Evolutionary conservation across 306 rosid genomes (phyloP).

Genomic region (Spatholobus suberectus): DNA sequence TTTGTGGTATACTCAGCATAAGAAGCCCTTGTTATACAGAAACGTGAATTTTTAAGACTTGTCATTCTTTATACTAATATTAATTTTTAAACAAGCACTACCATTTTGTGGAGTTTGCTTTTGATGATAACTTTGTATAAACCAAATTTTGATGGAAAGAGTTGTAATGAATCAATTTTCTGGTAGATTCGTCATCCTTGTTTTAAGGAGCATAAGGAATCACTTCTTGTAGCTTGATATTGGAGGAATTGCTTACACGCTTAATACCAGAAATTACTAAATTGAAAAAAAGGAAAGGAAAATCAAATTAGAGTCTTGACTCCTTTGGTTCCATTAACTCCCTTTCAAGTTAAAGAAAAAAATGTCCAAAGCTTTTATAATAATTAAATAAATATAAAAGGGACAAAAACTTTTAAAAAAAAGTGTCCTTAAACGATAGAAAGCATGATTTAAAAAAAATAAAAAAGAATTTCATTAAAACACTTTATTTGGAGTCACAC

Average conservation of each 20-base stretch:
- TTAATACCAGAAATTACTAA: neutral
- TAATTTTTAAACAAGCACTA: slow-evolving; percentile 9
- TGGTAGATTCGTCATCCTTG: neutral
- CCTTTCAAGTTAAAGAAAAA: neutral
- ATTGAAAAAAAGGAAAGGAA: neutral
- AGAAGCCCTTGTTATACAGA: slow-evolving; percentile 26
- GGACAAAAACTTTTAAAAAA: too few relatives aligned
- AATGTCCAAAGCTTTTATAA: neutral
- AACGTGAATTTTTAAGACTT: slow-evolving; percentile 7
- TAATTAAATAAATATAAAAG: too few relatives aligned
- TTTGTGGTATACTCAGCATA: neutral
- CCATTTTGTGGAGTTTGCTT: neutral
- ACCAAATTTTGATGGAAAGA: slow-evolving; percentile 27
- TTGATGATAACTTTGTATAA: slow-evolving; percentile 32
- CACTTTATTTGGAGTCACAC: too few relatives aligned
- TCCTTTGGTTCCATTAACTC: neutral
- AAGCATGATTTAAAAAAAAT: too few relatives aligned
- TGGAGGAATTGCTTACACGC: neutral
- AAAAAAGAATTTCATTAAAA: too few relatives aligned
- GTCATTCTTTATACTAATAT: slow-evolving; percentile 33
- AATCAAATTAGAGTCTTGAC: neutral
- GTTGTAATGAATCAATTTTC: neutral
- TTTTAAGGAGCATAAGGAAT: neutral
- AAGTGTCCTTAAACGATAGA: too few relatives aligned
- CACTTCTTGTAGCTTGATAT: neutral